These are phyloP conservation scores for Aspergillus olivimuriae DNA, from an alignment of 495 filamentous ascomycete genomes.

Conservation along the genomic window DNA sequence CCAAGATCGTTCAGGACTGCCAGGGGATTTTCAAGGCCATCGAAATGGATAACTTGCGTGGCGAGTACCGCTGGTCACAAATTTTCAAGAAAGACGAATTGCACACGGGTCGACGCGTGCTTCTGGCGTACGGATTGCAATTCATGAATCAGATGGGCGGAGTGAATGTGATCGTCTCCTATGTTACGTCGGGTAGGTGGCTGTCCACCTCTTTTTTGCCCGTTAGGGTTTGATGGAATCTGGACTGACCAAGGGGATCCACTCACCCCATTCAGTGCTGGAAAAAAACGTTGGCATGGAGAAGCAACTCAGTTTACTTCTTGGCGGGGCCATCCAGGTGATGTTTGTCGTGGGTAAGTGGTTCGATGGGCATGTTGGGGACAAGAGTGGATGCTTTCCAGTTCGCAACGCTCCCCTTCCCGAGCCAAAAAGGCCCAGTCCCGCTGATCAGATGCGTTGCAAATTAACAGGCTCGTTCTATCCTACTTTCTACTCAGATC, in stretches of 20 bases:
- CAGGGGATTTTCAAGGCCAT: constrained; percentile 41
- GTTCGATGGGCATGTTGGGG: not conserved
- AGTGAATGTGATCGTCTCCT: constrained; percentile 49
- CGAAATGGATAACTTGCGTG: constrained; percentile 34
- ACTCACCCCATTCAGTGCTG: constrained; percentile 26
- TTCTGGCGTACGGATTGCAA: constrained; percentile 46
- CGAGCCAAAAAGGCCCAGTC: not conserved
- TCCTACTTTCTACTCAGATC: constrained; percentile 33
- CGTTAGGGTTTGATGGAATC: not conserved
- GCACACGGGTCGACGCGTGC: constrained; percentile 43
- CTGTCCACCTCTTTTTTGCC: not conserved
- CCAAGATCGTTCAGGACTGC: constrained; percentile 37
- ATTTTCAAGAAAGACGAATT: constrained; percentile 46
- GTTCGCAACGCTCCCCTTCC: not conserved
- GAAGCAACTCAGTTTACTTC: constrained; percentile 38
- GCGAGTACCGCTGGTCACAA: constrained; percentile 38
- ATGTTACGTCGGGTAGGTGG: constrained; percentile 34
- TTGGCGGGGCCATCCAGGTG: constrained; percentile 40
- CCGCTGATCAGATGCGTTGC: too few species aligned
- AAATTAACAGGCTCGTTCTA: constrained; percentile 30
- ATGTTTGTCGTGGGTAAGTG: constrained; percentile 30
- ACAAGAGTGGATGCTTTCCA: too few species aligned
- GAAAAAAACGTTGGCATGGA: constrained; percentile 42
- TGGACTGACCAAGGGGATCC: not conserved
- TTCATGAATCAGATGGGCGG: constrained; percentile 46